These are phyloP conservation scores for Colletotrichum sojae DNA, from an alignment of 2,329 filamentous ascomycete species.

Conservation along the genomic window DNA sequence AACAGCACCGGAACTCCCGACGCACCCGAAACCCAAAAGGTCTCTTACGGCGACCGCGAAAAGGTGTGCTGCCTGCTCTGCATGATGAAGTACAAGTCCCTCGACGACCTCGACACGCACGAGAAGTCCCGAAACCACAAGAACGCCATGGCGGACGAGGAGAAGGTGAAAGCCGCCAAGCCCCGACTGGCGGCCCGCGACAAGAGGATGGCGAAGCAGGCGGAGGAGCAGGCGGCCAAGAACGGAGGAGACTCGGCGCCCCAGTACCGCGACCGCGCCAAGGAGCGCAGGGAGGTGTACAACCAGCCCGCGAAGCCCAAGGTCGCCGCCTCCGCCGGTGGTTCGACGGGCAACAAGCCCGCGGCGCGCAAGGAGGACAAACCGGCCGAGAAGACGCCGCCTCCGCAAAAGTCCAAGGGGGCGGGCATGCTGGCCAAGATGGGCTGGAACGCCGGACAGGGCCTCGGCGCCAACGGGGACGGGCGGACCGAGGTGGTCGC, in stretches of 20 bases:
- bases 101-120: constrained; percentile 59
- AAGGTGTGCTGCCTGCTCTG: constrained; percentile 62
- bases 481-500: constrained; percentile 76
- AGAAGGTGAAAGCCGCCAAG: constrained; percentile 64
- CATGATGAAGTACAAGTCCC: constrained; percentile 62
- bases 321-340: constrained; percentile 39
- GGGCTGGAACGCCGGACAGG: constrained; percentile 77
- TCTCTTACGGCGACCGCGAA: constrained; percentile 72
- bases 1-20: constrained; percentile 21
- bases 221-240: constrained; percentile 43
- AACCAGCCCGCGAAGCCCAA: constrained; percentile 71
- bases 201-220: constrained; percentile 51
- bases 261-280: constrained; percentile 77
- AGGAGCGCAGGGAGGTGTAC: constrained; percentile 74
- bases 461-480: constrained; percentile 73
- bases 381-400: constrained; percentile 46
- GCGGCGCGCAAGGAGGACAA: constrained; percentile 52
- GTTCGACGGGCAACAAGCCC: constrained; percentile 42
- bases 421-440: constrained; percentile 79
- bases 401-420: constrained; percentile 69
- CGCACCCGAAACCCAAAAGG: constrained; percentile 23
- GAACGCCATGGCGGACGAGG: constrained; percentile 55
- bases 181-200: constrained; percentile 53
- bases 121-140: constrained; percentile 60
- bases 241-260: constrained; percentile 39